phyloP scores from a whole-genome alignment of 345 rosid species.

The Dipteronia dyeriana region DNA sequence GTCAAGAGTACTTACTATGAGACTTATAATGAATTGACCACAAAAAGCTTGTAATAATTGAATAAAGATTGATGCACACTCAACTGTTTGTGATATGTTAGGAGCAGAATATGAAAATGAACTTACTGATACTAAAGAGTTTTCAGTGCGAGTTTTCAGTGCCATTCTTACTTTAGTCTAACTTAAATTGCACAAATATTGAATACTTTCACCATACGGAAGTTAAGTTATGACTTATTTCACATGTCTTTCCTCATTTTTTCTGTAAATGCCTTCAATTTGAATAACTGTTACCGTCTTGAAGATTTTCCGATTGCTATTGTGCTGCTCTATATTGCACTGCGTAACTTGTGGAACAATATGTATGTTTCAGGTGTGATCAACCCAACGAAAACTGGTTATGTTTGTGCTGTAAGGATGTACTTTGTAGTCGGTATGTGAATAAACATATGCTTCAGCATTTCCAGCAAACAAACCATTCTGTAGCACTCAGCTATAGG shows the following conservation, averaged over 20 bases:
- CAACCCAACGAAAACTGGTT: conserved; percentile 89
- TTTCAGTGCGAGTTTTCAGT: too few species aligned
- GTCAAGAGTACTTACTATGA: too few species aligned
- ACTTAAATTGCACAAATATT: too few species aligned
- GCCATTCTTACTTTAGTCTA: too few species aligned
- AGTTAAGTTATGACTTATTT: too few species aligned
- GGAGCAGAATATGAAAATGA: too few species aligned
- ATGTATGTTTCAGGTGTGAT: conserved; percentile 53
- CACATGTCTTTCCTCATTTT: not conserved
- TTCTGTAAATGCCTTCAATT: not conserved
- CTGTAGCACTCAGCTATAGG: conserved; percentile 82
- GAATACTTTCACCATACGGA: not conserved
- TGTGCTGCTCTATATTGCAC: not conserved
- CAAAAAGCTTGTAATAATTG: too few species aligned
- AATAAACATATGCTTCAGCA: conserved; percentile 88
- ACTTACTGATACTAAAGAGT: too few species aligned
- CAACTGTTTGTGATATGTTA: too few species aligned
- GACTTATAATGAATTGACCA: too few species aligned
- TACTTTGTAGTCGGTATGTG: conserved; percentile 82
- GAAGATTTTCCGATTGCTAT: not conserved
- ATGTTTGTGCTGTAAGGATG: conserved; percentile 81
- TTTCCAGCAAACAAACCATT: conserved; percentile 59
- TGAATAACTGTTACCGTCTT: not conserved
- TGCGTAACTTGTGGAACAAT: not conserved
- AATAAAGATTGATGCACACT: too few species aligned